Percentiles rank a stretch among this genome's conserved stretches.
Conservation (phyloP, 208 protist species). For the Acanthamoeba lenticulata region DNA sequence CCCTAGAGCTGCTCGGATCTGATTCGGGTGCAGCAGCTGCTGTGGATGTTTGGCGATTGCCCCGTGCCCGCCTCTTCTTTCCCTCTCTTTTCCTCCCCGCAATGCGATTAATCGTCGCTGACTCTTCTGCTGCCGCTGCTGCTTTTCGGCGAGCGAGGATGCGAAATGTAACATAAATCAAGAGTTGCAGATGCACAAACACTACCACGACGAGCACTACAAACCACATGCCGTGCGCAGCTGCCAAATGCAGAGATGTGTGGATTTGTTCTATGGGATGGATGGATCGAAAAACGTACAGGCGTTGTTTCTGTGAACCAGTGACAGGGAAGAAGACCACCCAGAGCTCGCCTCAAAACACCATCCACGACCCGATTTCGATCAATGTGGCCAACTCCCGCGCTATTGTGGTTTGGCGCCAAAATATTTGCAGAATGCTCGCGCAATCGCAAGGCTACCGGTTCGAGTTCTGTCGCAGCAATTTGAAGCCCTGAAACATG, state of each 20-base stretch:
- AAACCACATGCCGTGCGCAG: background rate
- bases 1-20: no score
- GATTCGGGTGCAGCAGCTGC: no score
- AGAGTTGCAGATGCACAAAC: conserved; percentile 24
- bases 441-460: no score
- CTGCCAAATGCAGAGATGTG: background rate
- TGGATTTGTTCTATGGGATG: background rate
- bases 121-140: background rate
- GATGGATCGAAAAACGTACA: no score
- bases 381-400: background rate
- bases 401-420: background rate
- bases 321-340: background rate
- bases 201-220: background rate
- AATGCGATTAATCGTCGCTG: no score
- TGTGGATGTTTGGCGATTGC: no score
- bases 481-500: no score
- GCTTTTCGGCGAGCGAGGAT: background rate
- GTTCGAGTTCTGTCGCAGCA: no score
- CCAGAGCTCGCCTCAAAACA: background rate
- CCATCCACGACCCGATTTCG: background rate
- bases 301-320: background rate
- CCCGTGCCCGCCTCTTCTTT: background rate
- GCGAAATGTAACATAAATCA: conserved; percentile 41
- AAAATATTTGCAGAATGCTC: background rate
- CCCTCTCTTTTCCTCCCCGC: background rate